Conservation (phyloP, 768 basidiomycete species). For the Phylloporus rhodoxanthus region DNA sequence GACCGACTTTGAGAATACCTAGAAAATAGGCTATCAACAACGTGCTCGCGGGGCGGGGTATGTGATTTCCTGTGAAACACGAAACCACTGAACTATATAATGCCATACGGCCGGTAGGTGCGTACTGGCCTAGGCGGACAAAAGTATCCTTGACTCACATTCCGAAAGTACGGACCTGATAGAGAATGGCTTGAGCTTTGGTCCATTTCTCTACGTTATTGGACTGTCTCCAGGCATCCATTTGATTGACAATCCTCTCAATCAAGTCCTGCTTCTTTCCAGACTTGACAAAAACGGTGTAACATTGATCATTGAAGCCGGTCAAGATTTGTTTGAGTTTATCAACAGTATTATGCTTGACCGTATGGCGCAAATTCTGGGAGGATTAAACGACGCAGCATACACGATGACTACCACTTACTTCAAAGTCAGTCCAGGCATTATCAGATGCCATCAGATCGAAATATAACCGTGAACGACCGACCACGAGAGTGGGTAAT, state of each 20-base stretch:
- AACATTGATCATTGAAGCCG: conserved; percentile 75
- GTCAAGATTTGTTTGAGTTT: conserved; percentile 75
- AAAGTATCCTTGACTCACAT: conserved; percentile 46
- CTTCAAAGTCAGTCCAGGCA: conserved; percentile 72
- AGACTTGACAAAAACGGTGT: conserved; percentile 59
- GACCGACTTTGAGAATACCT: conserved; percentile 28
- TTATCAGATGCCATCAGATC: conserved; percentile 54
- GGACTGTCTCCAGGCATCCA: conserved; percentile 55
- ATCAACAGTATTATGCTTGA: conserved; percentile 80
- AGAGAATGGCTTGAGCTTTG: conserved; percentile 60
- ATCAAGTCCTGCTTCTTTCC: conserved; percentile 88
- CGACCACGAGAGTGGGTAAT: conserved; percentile 10
- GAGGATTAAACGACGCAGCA: conserved; percentile 17
- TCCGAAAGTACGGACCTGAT: conserved; percentile 60
- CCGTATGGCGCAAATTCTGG: conserved; percentile 62
- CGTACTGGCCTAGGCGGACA: conserved; percentile 7
- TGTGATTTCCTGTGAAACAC: conserved; percentile 4
- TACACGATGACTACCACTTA: conserved; percentile 29
- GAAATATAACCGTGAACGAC: conserved; percentile 3
- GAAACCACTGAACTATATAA: conserved; percentile 6
- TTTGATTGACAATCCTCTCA: conserved; percentile 56
- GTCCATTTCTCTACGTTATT: conserved; percentile 61
- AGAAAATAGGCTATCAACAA: conserved; percentile 13
- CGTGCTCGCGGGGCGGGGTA: conserved; percentile 3
- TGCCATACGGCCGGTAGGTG: conserved; percentile 8